Percentiles rank a stretch among this genome's conserved stretches.
phyloP scores from a whole-genome alignment of 352 stramenopile species.

The Phytophthora fragariaefolia region DNA sequence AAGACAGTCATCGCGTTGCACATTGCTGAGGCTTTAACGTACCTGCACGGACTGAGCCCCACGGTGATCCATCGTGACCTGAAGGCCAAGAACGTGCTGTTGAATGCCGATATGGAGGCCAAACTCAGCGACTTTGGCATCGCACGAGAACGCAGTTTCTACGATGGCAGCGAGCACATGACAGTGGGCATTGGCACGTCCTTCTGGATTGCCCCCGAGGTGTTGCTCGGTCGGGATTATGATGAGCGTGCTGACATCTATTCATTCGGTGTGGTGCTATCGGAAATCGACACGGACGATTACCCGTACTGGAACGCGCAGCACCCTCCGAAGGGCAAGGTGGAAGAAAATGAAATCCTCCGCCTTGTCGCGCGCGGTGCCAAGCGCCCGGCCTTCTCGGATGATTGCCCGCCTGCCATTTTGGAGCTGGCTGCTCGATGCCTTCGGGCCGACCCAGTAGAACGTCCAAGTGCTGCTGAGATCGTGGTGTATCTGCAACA shows the following conservation, averaged over 20 bases:
- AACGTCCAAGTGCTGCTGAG: slow-evolving; percentile 62
- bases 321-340: slow-evolving; percentile 48
- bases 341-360: slow-evolving; percentile 66
- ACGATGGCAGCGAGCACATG: slow-evolving; percentile 65
- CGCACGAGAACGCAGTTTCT: slow-evolving; percentile 53
- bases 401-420: slow-evolving; percentile 55
- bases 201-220: slow-evolving; percentile 76
- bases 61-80: slow-evolving; percentile 62
- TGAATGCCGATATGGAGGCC: slow-evolving; percentile 58
- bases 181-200: slow-evolving; percentile 67
- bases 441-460: slow-evolving; percentile 53
- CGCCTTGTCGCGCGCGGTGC: slow-evolving; percentile 59
- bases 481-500: slow-evolving; percentile 63
- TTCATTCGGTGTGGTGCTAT: slow-evolving; percentile 61
- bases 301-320: slow-evolving; percentile 67
- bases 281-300: slow-evolving; percentile 68
- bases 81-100: slow-evolving; percentile 56
- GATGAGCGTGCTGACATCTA: slow-evolving; percentile 61
- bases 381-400: slow-evolving; percentile 55
- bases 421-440: slow-evolving; percentile 58
- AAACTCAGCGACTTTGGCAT: slow-evolving; percentile 83
- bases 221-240: slow-evolving; percentile 57
- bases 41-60: slow-evolving; percentile 67
- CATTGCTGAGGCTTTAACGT: slow-evolving; percentile 67
- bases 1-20: slow-evolving; percentile 65